Conservation (phyloP, 1,284 basidiomycete species). For the Sanghuangporus sanghuang region DNA sequence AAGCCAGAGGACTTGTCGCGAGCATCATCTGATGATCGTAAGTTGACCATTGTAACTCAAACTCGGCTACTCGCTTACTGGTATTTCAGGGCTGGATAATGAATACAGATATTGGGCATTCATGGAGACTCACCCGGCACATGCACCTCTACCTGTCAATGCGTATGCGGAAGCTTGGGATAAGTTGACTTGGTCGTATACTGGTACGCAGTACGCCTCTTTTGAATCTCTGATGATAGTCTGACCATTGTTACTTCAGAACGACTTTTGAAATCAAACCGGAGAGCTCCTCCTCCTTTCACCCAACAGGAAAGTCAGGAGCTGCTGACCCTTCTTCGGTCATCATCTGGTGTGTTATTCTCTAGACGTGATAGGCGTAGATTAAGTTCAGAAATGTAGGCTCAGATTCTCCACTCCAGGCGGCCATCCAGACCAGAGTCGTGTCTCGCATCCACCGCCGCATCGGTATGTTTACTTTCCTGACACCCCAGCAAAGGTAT, state of each 20-base stretch:
- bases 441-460: conserved; percentile 64
- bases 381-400: conserved; percentile 23
- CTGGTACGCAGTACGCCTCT: conserved; percentile 36
- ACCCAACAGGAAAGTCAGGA: conserved; percentile 69
- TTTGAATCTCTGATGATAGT: neutral
- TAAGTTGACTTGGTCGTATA: conserved; percentile 69
- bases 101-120: conserved; percentile 75
- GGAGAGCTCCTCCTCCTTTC: conserved; percentile 55
- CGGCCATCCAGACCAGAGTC: conserved; percentile 59
- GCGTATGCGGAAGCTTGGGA: conserved; percentile 63
- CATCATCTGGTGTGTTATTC: conserved; percentile 32
- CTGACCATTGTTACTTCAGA: conserved; percentile 35
- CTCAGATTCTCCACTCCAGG: conserved; percentile 33
- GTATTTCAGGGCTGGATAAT: conserved; percentile 49
- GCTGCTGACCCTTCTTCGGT: conserved; percentile 53
- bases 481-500: neutral
- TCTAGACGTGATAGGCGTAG: neutral
- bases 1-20: conserved; percentile 4
- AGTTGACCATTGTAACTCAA: conserved; percentile 27
- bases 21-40: conserved; percentile 45
- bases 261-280: conserved; percentile 55
- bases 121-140: conserved; percentile 69
- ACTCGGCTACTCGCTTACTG: neutral
- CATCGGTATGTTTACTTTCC: conserved; percentile 41
- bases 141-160: conserved; percentile 44